These are phyloP conservation scores for Bipolaris zeicola DNA, from an alignment of 2,329 filamentous ascomycete genomes.

Conservation along the genomic window DNA sequence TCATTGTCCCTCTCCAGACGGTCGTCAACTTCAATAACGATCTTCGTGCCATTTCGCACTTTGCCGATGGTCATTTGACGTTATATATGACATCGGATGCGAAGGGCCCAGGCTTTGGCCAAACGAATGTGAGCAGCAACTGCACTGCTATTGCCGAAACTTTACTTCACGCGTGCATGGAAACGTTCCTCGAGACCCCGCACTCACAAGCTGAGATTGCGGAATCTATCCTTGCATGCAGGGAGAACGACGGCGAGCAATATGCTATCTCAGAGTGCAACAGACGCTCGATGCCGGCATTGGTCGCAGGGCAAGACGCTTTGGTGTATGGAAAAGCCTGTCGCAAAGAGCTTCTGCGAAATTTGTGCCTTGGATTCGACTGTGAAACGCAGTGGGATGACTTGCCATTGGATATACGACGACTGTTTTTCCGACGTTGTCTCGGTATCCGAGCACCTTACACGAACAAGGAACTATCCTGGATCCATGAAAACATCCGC, in stretches of 20 bases:
- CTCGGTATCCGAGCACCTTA: conserved; percentile 51
- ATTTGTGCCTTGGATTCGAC: conserved; percentile 57
- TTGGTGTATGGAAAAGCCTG: conserved; percentile 32
- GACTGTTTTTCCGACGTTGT: conserved; percentile 55
- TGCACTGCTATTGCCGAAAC: conserved; percentile 43
- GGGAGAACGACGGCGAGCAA: conserved; percentile 20
- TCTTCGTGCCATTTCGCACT: conserved; percentile 46
- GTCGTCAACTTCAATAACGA: conserved; percentile 41
- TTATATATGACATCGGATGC: conserved; percentile 43
- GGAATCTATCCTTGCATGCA: conserved; percentile 42
- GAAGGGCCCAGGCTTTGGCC: conserved; percentile 24
- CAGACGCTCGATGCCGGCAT: conserved; percentile 43
- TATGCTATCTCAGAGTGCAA: conserved; percentile 41
- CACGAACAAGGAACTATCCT: conserved; percentile 50
- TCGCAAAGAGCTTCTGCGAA: conserved; percentile 54
- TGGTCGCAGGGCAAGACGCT: conserved; percentile 20
- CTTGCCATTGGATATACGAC: conserved; percentile 54
- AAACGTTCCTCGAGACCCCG: conserved; percentile 43
- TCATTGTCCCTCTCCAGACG: conserved; percentile 43
- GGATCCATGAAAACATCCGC: conserved; percentile 53
- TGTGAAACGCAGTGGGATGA: conserved; percentile 59
- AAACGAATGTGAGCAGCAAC: conserved; percentile 44
- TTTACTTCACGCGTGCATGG: conserved; percentile 41
- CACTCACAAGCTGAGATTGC: conserved; percentile 41
- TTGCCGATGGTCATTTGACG: conserved; percentile 34